Evolutionary conservation across 2,329 filamentous ascomycete species (phyloP).

Genomic region (Pseudocercospora pini-densiflorae): DNA sequence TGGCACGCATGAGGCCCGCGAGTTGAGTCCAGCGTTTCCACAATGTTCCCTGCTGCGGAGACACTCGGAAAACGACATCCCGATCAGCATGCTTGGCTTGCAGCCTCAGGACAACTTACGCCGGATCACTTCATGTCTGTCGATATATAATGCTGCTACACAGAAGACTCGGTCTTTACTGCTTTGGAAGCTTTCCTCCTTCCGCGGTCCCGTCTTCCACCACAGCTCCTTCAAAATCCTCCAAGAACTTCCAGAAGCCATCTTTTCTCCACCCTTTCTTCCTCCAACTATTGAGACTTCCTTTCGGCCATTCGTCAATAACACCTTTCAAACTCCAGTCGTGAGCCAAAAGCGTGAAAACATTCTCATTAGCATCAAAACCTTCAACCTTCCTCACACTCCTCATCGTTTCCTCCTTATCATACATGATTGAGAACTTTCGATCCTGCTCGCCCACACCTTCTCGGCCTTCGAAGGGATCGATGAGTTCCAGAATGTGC

Average conservation of each 20-base stretch:
- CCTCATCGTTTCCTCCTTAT: constrained; percentile 18
- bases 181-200: not conserved
- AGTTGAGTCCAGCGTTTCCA: not conserved
- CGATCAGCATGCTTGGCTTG: not conserved
- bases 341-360: constrained; percentile 30
- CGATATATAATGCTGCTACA: not conserved
- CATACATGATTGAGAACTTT: constrained; percentile 23
- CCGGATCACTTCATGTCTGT: not conserved
- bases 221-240: constrained; percentile 17
- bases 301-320: constrained; percentile 24
- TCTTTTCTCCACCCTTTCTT: constrained; percentile 25
- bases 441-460: not conserved
- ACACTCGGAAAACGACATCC: not conserved
- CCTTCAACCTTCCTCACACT: constrained; percentile 24
- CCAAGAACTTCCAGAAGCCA: constrained; percentile 25
- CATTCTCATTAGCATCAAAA: constrained; percentile 24
- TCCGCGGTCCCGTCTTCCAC: not conserved
- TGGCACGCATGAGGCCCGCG: no score
- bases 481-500: constrained; percentile 18
- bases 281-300: constrained; percentile 24
- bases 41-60: not conserved
- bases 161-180: not conserved
- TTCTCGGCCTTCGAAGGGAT: constrained; percentile 9
- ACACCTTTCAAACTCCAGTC: constrained; percentile 30
- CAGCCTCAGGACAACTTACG: not conserved